A percentile compares a stretch with the other conserved stretches of the same genome.
phyloP scores from a whole-genome alignment of 2,329 filamentous ascomycete genomes.

The Onygena corvina region DNA sequence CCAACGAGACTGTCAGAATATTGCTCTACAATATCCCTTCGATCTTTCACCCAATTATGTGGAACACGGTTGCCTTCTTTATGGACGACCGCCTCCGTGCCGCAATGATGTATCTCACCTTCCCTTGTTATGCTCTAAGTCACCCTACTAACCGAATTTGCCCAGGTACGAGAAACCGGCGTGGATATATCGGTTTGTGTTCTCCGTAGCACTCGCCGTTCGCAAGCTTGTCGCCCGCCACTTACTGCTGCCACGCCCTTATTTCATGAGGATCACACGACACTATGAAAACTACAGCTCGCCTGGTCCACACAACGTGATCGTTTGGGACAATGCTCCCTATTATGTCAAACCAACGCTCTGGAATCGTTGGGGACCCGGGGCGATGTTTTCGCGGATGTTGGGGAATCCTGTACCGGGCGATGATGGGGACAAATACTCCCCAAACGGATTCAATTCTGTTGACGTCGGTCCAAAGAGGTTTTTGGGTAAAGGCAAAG shows the following conservation, averaged over 20 bases:
- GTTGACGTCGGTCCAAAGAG: constrained; percentile 51
- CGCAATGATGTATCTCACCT: constrained; percentile 49
- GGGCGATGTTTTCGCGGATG: constrained; percentile 39
- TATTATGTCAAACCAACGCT: constrained; percentile 51
- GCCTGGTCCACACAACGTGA: constrained; percentile 42
- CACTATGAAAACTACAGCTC: constrained; percentile 41
- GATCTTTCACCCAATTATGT: constrained; percentile 36
- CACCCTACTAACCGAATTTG: not conserved
- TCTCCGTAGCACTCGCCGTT: constrained; percentile 39
- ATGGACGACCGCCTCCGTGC: constrained; percentile 53
- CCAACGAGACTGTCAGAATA: constrained; percentile 49
- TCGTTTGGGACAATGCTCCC: constrained; percentile 49
- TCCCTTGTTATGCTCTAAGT: constrained; percentile 2
- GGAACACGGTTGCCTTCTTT: constrained; percentile 44
- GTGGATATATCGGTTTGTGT: constrained; percentile 24
- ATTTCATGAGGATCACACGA: constrained; percentile 25
- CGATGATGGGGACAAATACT: constrained; percentile 36
- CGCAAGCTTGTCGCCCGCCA: constrained; percentile 48
- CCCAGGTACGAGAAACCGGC: constrained; percentile 33
- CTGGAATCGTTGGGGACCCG: constrained; percentile 52
- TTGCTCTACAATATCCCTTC: constrained; percentile 46
- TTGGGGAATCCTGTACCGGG: constrained; percentile 39
- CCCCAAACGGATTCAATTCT: constrained; percentile 38
- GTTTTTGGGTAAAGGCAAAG: constrained; percentile 42
- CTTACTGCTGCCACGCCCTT: constrained; percentile 47